Evolutionary conservation across 176 grass and related monocot species (phyloP).

Genomic region (Hordeum marinum): DNA sequence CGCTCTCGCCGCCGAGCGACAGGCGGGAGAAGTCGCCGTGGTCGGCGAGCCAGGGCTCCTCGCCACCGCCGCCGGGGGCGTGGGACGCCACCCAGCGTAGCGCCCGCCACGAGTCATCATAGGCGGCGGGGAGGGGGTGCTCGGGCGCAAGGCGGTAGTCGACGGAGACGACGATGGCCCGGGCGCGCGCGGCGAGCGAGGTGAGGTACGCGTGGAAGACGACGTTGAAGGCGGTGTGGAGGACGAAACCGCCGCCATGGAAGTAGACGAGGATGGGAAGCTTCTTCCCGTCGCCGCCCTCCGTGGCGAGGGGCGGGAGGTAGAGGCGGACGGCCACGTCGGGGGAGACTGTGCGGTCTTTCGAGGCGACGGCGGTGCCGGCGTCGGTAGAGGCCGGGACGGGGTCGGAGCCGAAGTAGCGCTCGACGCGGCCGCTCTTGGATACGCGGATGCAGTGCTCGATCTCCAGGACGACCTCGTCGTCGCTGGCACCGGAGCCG

Average conservation of each 20-base stretch:
- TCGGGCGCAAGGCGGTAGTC: constrained; percentile 80
- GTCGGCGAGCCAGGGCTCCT: constrained; percentile 44
- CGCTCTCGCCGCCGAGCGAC: constrained; percentile 56
- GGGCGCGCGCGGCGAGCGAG: constrained; percentile 38
- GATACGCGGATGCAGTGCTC: constrained; percentile 44
- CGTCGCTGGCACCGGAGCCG: constrained; percentile 23
- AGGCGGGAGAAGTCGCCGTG: constrained; percentile 42
- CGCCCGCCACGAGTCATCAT: constrained; percentile 37
- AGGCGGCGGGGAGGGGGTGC: constrained; percentile 62
- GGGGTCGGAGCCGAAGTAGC: constrained; percentile 40
- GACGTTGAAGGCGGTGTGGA: constrained; percentile 46
- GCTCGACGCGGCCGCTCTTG: constrained; percentile 52
- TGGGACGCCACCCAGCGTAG: constrained; percentile 51
- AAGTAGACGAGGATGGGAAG: constrained; percentile 46
- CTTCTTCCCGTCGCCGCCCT: background rate
- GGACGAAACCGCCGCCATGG: constrained; percentile 45
- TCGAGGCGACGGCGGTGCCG: constrained; percentile 40
- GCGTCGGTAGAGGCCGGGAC: constrained; percentile 36
- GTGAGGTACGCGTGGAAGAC: constrained; percentile 42
- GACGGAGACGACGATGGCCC: constrained; percentile 44
- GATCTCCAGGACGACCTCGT: constrained; percentile 48
- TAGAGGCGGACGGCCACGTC: constrained; percentile 43
- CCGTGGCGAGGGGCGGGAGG: constrained; percentile 27
- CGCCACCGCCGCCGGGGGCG: background rate
- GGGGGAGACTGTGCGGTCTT: constrained; percentile 36